Evolutionary conservation across 768 basidiomycete species (phyloP).

Genomic region (Pleurotus tuoliensis): DNA sequence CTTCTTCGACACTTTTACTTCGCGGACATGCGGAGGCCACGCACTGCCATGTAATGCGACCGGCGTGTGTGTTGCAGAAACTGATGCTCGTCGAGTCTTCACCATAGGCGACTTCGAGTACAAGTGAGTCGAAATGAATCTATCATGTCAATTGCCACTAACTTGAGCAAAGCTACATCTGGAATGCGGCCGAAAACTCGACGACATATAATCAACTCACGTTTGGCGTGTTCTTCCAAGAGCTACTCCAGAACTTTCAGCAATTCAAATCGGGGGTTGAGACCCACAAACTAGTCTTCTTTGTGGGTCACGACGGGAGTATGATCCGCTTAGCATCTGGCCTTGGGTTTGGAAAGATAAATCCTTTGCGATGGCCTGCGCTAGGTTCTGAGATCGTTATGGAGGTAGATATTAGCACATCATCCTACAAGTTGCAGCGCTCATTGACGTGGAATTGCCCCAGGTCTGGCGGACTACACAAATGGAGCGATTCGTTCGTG

Average conservation of each 20-base stretch:
- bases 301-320: constrained; percentile 13
- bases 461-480: constrained; percentile 12
- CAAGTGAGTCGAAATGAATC: constrained; percentile 7
- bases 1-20: constrained; percentile 14
- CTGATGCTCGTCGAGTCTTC: constrained; percentile 11
- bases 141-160: too few relatives aligned
- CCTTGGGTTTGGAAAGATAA: constrained; percentile 11
- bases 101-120: constrained; percentile 15
- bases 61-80: constrained; percentile 11
- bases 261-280: constrained; percentile 8
- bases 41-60: constrained; percentile 15
- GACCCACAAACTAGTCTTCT: constrained; percentile 9
- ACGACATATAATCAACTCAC: constrained; percentile 11
- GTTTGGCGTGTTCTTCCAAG: constrained; percentile 15
- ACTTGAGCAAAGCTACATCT: constrained; percentile 11
- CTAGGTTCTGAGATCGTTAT: constrained; percentile 14
- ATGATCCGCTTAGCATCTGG: constrained; percentile 14
- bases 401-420: constrained; percentile 10
- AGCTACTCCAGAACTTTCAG: constrained; percentile 14
- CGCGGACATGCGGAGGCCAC: constrained; percentile 13
- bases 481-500: constrained; percentile 8
- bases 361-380: constrained; percentile 11
- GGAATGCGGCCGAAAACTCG: constrained; percentile 14
- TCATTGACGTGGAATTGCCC: neutral
- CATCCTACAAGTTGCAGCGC: neutral